Base-by-base conservation (phyloP, 441 rosid species). In the Macaranga tanarius region DNA sequence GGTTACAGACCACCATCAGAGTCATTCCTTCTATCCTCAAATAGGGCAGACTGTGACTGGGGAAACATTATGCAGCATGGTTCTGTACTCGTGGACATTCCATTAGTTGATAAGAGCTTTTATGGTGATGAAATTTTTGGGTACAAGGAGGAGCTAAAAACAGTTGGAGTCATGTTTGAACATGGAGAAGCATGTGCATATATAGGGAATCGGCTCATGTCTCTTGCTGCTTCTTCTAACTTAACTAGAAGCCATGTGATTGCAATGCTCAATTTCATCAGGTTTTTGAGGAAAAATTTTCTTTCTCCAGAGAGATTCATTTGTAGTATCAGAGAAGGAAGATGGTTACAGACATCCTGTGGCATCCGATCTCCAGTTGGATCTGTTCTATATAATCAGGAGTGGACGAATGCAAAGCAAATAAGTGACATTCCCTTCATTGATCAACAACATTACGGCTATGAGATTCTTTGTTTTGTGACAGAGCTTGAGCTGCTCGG, bases 401-500 rank as follows among this genome's bases (percentile, higher is more conserved):
- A 81, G 12, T 92, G 95, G 92, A 71, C 65, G 83, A 72, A 64
- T 67, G 92, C 91, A 17, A 61, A 68, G n/a, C 75, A 82, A n/a
- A 74, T 92, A 63, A 84, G 92, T 40, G 70, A 85, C 47, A 77
- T 86, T 8, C 93, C 93, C 4, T 85, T 87, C 74, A 65, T 92
- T 15, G 89, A 86, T 65, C 62, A 16, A 48, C 65, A 64, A 28
- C 72, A 63, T 65, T 92, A 87, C 50, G 89, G 91, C 57, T 76
- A 77, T 52, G 79, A 76, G 50, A 72, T 83, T 62, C 67, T 77
- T 51, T 2, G 6, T 3, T 90, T 78, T 78, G 77, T 76, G 71
- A 48, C 16, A 28, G 93, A 92, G 65, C 91, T 92, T 19, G 7
- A 65, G 64, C 63, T 85, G 80, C 92, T 92, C 7, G 95, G 95